Evolutionary conservation across 805 yeast species (phyloP), one percentile per base, ranked within the genome.

Genomic region (Suhomyces sp.): DNA sequence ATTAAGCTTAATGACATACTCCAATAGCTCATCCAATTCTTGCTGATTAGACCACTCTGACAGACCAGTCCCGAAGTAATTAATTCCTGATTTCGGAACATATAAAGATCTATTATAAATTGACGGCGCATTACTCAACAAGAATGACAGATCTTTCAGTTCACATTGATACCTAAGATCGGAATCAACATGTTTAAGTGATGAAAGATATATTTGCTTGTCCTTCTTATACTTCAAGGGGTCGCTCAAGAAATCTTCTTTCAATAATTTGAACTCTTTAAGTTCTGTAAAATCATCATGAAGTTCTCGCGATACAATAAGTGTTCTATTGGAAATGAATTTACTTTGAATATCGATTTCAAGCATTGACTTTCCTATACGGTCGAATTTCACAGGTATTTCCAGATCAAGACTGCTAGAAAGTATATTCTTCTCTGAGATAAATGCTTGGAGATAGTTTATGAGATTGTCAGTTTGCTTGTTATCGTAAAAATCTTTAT

Each of bases 291-390:
- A 74, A 34, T 69, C 66, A 37, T 68, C 56, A 50, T 83, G 88
- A 4, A 77, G 44, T 34, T 72, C 63, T 20, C 79, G 51, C 38
- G 70, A 71, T 4, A 46, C 48, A 7, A 81, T 29, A 0, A 60
- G 60, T 1, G 48, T 35, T 16, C 88, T 58, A 52, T 90, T 88
- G 6, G 60, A 20, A 9, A 91, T 82, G 54, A 71, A 61, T n/a
- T 63, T 69, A 0, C 88, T 80, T 5, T 68, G 47, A 1, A 82
- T 60, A 54, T 91, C 97, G 10, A 88, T 51, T 53, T 91, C 98
- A 4, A 88, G 52, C 7, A 80, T 60, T 4, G 82, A 68, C 39
- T 76, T 65, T 0, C 88, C 83, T 35, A 79, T 74, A 39, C 95
- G 60, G 1, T 74, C 71, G 38, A 62, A 70, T 3, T 33, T 40